Base-by-base conservation (phyloP, 495 filamentous ascomycete species). In the Ramalina peruviana region DNA sequence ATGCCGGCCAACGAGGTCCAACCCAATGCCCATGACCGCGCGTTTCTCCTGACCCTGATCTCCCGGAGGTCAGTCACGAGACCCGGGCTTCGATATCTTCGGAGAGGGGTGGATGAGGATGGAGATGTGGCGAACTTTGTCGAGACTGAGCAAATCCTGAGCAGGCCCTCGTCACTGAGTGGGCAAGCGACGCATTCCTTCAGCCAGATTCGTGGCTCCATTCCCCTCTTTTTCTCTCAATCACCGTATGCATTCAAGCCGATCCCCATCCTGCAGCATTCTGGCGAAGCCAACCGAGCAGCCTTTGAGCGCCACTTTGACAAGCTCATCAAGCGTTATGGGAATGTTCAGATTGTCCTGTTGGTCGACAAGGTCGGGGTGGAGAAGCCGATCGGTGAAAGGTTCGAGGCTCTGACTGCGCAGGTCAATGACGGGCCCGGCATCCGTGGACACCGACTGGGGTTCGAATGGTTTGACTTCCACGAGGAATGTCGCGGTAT, bases 381-480 rank as follows among this genome's bases (percentile, higher is more conserved):
- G 3, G 90, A 97, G 66, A 65, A 78, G 23, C 78, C 81, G 41
- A 71, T 96, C 15, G 90, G 87, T 19, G 75, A 82, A 41, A 72
- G 79, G 52, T 97, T 87, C 58, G 76, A 92, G 56, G 71, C 76
- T 48, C 77, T 74, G 46, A 72, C 78, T 0, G 60, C 75, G 19
- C 60, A 63, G 15, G 64, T 92, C 36, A 88, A 88, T 51, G 65
- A 80, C n/a, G 67, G 76, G 27, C 67, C 70, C 4, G 72, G 72
- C 0, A 67, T 75, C 27, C 72, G 77, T 43, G 74, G 67, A 20
- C 36, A 23, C 7, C 53, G 68, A 36, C 63, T 92, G 27, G 72
- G 67, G 1, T 88, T 92, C 57, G 87, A 89, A 62, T 97, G 92
- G 92, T 97, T 96, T 52, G 92, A 96, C 57, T 97, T 97, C 60